These are phyloP conservation scores for Leccinum solheimii DNA, from an alignment of 1,284 basidiomycete species.

Conservation along the genomic window DNA sequence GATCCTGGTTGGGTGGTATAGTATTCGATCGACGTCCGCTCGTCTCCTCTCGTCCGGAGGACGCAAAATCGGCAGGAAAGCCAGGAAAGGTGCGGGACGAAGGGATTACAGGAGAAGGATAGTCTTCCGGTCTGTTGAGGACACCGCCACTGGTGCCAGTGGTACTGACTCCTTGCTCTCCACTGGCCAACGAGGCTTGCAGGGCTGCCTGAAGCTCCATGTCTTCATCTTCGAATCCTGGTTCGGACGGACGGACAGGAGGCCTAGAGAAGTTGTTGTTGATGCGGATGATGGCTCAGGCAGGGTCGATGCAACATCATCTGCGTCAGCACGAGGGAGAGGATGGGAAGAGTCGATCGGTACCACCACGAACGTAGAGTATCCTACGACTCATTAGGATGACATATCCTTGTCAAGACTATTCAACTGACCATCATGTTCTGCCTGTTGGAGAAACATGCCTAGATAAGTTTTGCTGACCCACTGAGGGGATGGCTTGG, in stretches of 20 bases:
- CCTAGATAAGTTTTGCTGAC: conserved; percentile 81
- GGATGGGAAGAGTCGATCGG: conserved; percentile 53
- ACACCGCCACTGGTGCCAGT: not conserved
- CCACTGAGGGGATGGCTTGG: conserved; percentile 73
- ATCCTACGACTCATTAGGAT: conserved; percentile 52
- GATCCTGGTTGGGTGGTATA: conserved; percentile 30
- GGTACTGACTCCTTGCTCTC: conserved; percentile 2
- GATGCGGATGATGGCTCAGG: conserved; percentile 44
- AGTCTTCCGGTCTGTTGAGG: conserved; percentile 18
- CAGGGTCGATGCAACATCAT: conserved; percentile 61
- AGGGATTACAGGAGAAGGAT: conserved; percentile 33
- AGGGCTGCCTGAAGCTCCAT: conserved; percentile 83
- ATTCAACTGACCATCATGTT: conserved; percentile 63
- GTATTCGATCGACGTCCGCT: conserved; percentile 3
- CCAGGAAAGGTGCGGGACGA: conserved; percentile 28
- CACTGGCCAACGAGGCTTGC: conserved; percentile 67
- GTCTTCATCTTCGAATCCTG: conserved; percentile 78
- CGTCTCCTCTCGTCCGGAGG: conserved; percentile 9
- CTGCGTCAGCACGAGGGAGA: conserved; percentile 64
- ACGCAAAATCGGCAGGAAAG: conserved; percentile 11
- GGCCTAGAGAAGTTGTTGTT: conserved; percentile 23
- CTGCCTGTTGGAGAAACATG: conserved; percentile 86
- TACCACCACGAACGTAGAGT: conserved; percentile 83
- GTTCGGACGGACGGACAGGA: conserved; percentile 24
- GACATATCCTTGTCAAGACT: not conserved